Base-by-base conservation (phyloP, 306 rosid genomes). In the Oemleria cerasiformis region DNA sequence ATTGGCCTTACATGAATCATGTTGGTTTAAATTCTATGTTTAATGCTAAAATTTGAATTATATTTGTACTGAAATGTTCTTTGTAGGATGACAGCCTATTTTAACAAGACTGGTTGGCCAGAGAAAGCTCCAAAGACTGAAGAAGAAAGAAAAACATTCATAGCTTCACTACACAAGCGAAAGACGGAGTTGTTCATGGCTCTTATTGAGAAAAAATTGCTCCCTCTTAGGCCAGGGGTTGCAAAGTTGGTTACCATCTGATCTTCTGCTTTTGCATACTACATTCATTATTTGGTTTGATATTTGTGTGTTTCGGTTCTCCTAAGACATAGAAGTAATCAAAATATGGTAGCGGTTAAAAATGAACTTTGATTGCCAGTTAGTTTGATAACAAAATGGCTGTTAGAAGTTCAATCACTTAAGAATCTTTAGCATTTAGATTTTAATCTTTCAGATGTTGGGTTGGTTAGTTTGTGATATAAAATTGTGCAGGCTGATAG, bases 151-250 rank as follows among this genome's bases (percentile, higher is more conserved):
- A 89, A 91, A 79, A 81, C 85, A 7, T 94, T 94, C 78, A 44
- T 94, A 65, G 99, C 97, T 68, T 88, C 92, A 59, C 99, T 91
- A 55, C 99, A 91, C 91, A 94, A 94, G 81, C 82, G 90, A 63
- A 94, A 91, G 87, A 94, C 99, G 3, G 97, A 89, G 76, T 68
- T 88, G 39, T 94, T 94, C 88, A 89, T 94, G 99, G 92, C 72
- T 40, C 97, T 94, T 44, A 88, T 94, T 71, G 99, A 91, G 91
- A 91, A 94, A 78, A 90, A 86, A 80, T 79, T 91, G 74, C 83
- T 94, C 76, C 97, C 99, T 74, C 97, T 94, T 83, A 92, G 96
- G 36, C 97, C 99, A 15, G 97, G 99, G 58, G 99, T 94, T 75
- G 97, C 91, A 81, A 94, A 91, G 96, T 94, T 78, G 68, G 95